These are phyloP conservation scores for Eutrema heterophyllum DNA, from an alignment of 345 rosid genomes.

Conservation along the genomic window DNA sequence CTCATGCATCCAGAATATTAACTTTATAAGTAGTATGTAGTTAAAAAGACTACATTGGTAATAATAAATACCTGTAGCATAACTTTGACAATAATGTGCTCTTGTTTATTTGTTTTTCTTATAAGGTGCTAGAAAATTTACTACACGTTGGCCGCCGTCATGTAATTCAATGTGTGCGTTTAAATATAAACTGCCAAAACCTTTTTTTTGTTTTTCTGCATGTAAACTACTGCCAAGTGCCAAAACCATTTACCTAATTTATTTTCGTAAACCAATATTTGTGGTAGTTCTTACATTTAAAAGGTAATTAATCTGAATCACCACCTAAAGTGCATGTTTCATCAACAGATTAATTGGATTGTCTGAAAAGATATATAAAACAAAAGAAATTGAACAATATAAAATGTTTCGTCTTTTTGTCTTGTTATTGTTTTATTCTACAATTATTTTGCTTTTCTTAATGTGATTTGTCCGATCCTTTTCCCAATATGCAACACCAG, in stretches of 20 bases:
- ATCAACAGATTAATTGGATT: not conserved
- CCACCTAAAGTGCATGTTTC: not conserved
- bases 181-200: conserved; percentile 14
- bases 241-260: conserved; percentile 14
- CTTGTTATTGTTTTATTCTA: conserved; percentile 65
- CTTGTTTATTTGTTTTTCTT: not conserved
- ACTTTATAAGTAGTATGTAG: not conserved
- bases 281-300: not conserved
- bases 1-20: conserved; percentile 20
- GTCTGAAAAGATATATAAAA: not conserved
- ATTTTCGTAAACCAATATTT: not conserved
- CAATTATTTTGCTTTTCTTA: conserved; percentile 52
- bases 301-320: not conserved
- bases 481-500: conserved; percentile 39
- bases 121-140: conserved; percentile 1
- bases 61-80: conserved; percentile 1
- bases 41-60: not conserved
- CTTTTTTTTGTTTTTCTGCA: not conserved
- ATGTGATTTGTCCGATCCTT: conserved; percentile 46
- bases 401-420: conserved; percentile 44
- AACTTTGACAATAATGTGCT: not conserved
- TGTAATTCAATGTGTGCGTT: not conserved
- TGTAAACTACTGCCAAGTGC: too few relatives aligned
- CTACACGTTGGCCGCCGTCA: conserved; percentile 21
- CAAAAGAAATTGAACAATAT: conserved; percentile 1